Base-by-base conservation (phyloP, 441 rosid genomes). In the Melianthus villosus region DNA sequence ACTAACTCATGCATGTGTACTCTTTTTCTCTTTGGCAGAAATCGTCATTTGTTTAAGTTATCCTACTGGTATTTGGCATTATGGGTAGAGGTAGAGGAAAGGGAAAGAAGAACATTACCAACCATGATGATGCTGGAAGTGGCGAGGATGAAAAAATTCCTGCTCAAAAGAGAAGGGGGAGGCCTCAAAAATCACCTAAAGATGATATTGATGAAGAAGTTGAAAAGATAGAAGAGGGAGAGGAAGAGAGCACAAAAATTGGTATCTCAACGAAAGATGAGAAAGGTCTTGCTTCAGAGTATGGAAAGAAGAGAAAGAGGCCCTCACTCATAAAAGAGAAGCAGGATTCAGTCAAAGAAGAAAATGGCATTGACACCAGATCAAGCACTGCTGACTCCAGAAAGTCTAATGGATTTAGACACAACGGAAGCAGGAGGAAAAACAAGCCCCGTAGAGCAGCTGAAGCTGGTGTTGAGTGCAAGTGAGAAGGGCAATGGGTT, bases 401-500 rank as follows among this genome's bases (percentile, higher is more conserved):
- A 22, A 84, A 75, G 67, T 66, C 84, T 16, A 63, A 53, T 39
- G 97, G 97, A 16, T 89, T 74, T 51, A 72, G 97, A 34, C 87
- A 70, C 4, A 75, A 59, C 44, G 89, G 94, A 42, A 89, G 95
- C 52, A 76, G 97, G 63, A 59, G 97, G 55, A 89, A 89, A 67
- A 81, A 44, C 62, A 89, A 79, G 63, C 97, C 97, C 50, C 80
- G 83, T 23, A 51, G 97, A 40, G 97, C 97, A 34, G 97, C 97
- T 11, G 95, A 81, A 68, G 92, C 83, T 32, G 87, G 72, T 36
- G 89, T 89, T 30, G 93, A 81, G 46, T 89, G 95, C 82, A 75
- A 66, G 54, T 76, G 58, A 69, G 54, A 31, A n/a, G n/a, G n/a
- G n/a, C n/a, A n/a, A n/a, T n/a, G n/a, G n/a, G n/a, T 15, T 28